Evolutionary conservation across 768 basidiomycete species (phyloP), one percentile per base, ranked within the genome.

Genomic region (Lentinus tigrinus): DNA sequence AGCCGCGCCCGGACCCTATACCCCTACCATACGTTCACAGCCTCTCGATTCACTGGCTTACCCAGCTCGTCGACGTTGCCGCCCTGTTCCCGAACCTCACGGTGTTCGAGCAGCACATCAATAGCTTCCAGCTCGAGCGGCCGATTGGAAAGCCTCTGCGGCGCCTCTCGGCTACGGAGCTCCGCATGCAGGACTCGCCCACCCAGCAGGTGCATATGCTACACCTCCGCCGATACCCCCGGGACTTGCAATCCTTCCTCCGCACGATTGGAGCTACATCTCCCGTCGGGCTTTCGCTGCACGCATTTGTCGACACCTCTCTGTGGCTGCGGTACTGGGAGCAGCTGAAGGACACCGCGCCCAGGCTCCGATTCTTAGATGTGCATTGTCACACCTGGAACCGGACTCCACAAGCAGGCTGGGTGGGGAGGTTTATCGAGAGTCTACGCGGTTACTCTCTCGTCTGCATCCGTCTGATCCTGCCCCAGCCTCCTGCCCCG

Each of bases 301-400:
- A 58, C 19, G 47, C 37, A 27, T 58, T 58, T 38, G 42, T 58
- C 31, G 57, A 58, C 21, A 42, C 57, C 1, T 38, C 57, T 4
- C 16, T n/a, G 2, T 58, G 57, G 57, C 44, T 58, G 37, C 47
- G 53, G 37, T 58, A 53, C 23, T 58, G 57, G 57, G 38, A 31
- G 38, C 57, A 53, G 47, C 44, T 58, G 17, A 37, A 43, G 14
- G 46, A 52, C 28, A 39, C 52, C 9, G 57, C 57, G 4, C 57
- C 57, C 16, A 24, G 57, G 23, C 44, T 58, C 24, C 27, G 51
- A 28, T 53, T 58, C 57, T 26, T 54, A 46, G 57, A 58, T 21
- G 47, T 58, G 4, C 52, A 58, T 28, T 58, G 57, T n/a, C 57
- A 58, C 23, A 58, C 57, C 3, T 58, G 51, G 52, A 52, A 58